Percentiles rank a stretch among this genome's conserved stretches.
These are phyloP conservation scores for Glycyrrhiza uralensis DNA, from an alignment of 306 rosid genomes.

Conservation along the genomic window DNA sequence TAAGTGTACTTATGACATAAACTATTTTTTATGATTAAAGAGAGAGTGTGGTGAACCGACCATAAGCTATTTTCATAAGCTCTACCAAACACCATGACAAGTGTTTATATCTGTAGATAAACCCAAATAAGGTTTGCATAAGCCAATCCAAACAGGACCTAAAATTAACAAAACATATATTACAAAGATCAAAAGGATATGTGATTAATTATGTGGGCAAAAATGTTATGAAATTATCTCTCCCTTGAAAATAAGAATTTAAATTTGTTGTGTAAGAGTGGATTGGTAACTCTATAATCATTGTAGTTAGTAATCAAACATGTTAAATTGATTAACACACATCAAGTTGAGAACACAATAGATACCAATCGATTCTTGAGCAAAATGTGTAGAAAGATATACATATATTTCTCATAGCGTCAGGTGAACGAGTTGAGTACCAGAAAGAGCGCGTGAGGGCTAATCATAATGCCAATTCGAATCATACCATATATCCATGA, in stretches of 20 bases:
- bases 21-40: too few species aligned
- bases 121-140: too few species aligned
- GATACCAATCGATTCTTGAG: neutral
- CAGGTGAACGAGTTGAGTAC: neutral
- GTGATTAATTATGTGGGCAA: too few species aligned
- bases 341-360: constrained; percentile 27
- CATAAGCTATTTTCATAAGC: too few species aligned
- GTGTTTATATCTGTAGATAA: too few species aligned
- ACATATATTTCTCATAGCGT: neutral
- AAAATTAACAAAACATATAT: too few species aligned
- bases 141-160: too few species aligned
- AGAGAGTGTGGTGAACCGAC: too few species aligned
- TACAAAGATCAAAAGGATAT: too few species aligned
- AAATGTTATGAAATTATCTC: too few species aligned
- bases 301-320: neutral
- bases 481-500: neutral
- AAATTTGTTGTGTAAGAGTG: neutral
- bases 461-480: constrained; percentile 18
- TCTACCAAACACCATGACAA: too few species aligned
- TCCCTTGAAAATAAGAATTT: neutral
- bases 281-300: neutral
- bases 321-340: neutral
- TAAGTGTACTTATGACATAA: too few species aligned
- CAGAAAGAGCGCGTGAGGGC: constrained; percentile 1
- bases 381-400: neutral